These are phyloP conservation scores for Pythium rhizo-oryzae DNA, from an alignment of 352 stramenopile species.

Conservation along the genomic window DNA sequence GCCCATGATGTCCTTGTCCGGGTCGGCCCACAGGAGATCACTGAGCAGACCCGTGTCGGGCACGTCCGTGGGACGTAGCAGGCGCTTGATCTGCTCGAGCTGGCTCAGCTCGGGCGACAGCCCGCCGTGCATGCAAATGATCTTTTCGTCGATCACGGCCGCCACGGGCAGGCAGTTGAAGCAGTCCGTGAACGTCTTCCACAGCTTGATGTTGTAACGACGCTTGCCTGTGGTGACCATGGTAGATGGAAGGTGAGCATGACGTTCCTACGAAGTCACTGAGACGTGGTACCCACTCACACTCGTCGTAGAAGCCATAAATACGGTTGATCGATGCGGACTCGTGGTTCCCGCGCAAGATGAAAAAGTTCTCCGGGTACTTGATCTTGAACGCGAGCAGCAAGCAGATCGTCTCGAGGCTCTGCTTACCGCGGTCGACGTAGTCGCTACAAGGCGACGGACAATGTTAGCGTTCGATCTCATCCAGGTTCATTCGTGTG, in stretches of 20 bases:
- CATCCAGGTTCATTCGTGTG: neutral
- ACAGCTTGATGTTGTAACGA: slow-evolving; percentile 97
- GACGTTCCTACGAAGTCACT: too few species aligned
- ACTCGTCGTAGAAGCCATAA: slow-evolving; percentile 84
- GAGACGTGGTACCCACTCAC: neutral
- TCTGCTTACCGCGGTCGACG: slow-evolving; percentile 90
- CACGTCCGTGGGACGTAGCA: slow-evolving; percentile 91
- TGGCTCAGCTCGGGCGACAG: slow-evolving; percentile 95
- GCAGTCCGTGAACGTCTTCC: slow-evolving; percentile 97
- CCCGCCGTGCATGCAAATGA: slow-evolving; percentile 99
- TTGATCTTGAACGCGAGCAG: slow-evolving; percentile 89
- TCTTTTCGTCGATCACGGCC: slow-evolving; percentile 99
- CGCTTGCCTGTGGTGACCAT: slow-evolving; percentile 61
- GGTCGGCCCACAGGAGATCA: slow-evolving; percentile 97
- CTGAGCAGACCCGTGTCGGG: slow-evolving; percentile 96
- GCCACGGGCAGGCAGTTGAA: slow-evolving; percentile 93
- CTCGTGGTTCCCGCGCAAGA: slow-evolving; percentile 84
- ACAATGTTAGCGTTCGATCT: neutral
- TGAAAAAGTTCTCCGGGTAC: slow-evolving; percentile 86
- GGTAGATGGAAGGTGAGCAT: too few species aligned
- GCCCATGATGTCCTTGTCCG: slow-evolving; percentile 93
- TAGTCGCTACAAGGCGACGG: slow-evolving; percentile 49
- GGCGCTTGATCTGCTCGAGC: slow-evolving; percentile 94
- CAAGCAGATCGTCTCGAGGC: slow-evolving; percentile 81
- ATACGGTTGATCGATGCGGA: slow-evolving; percentile 81